Conservation (phyloP, 352 stramenopile genomes). For the Globisporangium camurandrum region DNA sequence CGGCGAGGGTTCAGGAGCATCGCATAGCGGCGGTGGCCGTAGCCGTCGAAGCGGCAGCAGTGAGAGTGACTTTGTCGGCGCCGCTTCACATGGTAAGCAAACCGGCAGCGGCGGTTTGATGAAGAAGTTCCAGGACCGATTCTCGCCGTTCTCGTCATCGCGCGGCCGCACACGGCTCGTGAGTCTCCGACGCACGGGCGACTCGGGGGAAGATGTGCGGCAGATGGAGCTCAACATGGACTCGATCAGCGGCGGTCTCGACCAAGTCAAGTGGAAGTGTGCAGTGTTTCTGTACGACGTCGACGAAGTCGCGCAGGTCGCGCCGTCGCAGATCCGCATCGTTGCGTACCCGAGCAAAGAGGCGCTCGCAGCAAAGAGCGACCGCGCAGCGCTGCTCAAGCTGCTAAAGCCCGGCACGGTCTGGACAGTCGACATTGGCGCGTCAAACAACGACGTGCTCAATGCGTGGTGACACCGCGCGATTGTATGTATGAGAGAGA, state of each 20-base stretch:
- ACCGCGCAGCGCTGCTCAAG: constrained; percentile 61
- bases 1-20: constrained; percentile 10
- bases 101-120: constrained; percentile 37
- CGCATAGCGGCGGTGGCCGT: constrained; percentile 9
- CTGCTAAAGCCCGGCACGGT: constrained; percentile 69
- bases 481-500: no score
- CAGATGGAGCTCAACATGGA: constrained; percentile 80
- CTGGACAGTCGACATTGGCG: constrained; percentile 81
- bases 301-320: constrained; percentile 70
- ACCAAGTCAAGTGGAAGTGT: constrained; percentile 85
- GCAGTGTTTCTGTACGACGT: constrained; percentile 78
- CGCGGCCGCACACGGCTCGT: constrained; percentile 42
- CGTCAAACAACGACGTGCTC: constrained; percentile 51
- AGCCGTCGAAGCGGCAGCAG: constrained; percentile 14
- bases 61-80: not conserved
- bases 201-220: constrained; percentile 63
- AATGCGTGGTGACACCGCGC: constrained; percentile 56
- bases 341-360: constrained; percentile 66
- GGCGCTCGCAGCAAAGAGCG: constrained; percentile 49
- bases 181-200: constrained; percentile 53
- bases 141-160: constrained; percentile 52
- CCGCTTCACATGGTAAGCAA: not conserved
- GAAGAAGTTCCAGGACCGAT: constrained; percentile 72
- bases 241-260: constrained; percentile 69
- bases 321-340: constrained; percentile 76